A percentile compares a stretch with the other conserved stretches of the same genome.
Evolutionary conservation across 176 grass and related monocot genomes (phyloP).

Genomic region (Rhynchospora pubera): DNA sequence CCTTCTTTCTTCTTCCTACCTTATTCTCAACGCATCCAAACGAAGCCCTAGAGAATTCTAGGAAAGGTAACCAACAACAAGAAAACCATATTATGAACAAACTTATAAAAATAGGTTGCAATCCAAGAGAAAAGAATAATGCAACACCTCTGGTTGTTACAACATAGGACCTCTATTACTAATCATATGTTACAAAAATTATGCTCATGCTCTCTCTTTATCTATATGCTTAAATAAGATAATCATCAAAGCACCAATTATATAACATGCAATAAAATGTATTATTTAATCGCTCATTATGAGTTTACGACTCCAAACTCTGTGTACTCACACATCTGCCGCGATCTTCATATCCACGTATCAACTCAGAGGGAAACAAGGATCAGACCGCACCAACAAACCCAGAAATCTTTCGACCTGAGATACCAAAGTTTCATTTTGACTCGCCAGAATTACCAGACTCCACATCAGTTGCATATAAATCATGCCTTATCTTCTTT

Average conservation of each 20-base stretch:
- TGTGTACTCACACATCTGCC: background rate
- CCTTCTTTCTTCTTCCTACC: too few species aligned
- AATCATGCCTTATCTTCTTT: background rate
- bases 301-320: background rate
- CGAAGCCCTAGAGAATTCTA: too few species aligned
- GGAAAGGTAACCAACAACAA: background rate
- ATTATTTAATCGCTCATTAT: background rate
- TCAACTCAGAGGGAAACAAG: background rate
- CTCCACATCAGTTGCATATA: constrained; percentile 3
- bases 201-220: background rate
- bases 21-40: too few species aligned
- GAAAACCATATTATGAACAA: background rate
- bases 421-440: background rate
- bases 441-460: constrained; percentile 1
- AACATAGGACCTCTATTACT: constrained; percentile 2
- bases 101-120: too few species aligned
- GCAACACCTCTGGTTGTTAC: background rate
- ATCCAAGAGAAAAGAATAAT: background rate
- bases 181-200: background rate
- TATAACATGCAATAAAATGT: background rate
- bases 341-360: background rate
- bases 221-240: background rate
- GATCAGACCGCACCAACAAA: background rate
- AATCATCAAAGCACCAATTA: background rate
- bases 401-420: background rate